phyloP scores from a whole-genome alignment of 176 grass and related monocot genomes.

The Hordeum marinum region DNA sequence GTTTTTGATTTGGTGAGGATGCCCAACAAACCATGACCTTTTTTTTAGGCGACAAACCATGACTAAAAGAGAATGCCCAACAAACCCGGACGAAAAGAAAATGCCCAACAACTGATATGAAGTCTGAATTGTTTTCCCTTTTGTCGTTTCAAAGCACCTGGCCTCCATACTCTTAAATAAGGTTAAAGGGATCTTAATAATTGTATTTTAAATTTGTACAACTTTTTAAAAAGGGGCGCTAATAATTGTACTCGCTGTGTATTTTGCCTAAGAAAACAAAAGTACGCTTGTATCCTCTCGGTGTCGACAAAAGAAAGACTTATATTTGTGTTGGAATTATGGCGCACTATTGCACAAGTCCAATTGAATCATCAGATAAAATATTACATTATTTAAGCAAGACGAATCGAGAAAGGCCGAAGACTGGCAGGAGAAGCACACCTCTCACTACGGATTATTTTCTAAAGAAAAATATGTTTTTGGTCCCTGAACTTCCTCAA shows the following conservation, averaged over 20 bases:
- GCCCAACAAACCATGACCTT: background rate
- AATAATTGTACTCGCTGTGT: background rate
- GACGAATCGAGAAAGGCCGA: too few relatives aligned
- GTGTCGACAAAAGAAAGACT: background rate
- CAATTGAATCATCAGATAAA: too few relatives aligned
- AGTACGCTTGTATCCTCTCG: background rate
- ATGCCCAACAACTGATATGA: background rate
- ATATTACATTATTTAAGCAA: too few relatives aligned
- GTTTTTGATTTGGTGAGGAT: background rate
- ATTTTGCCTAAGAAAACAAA: background rate
- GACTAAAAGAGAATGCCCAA: background rate
- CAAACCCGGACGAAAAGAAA: background rate
- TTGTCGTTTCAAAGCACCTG: background rate
- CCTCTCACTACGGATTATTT: too few relatives aligned
- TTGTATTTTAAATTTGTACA: background rate
- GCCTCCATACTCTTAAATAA: background rate
- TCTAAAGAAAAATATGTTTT: too few relatives aligned
- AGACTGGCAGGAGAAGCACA: too few relatives aligned
- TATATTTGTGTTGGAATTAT: background rate
- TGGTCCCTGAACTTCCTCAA: too few relatives aligned
- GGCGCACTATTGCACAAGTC: too few relatives aligned
- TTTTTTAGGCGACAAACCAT: too few relatives aligned
- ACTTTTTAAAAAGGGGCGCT: background rate
- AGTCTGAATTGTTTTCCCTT: background rate
- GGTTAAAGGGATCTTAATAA: background rate